A percentile compares a stretch with the other conserved stretches of the same genome.
These are phyloP conservation scores for Metarhizium humberi DNA, from an alignment of 2,329 filamentous ascomycete species.

Conservation along the genomic window DNA sequence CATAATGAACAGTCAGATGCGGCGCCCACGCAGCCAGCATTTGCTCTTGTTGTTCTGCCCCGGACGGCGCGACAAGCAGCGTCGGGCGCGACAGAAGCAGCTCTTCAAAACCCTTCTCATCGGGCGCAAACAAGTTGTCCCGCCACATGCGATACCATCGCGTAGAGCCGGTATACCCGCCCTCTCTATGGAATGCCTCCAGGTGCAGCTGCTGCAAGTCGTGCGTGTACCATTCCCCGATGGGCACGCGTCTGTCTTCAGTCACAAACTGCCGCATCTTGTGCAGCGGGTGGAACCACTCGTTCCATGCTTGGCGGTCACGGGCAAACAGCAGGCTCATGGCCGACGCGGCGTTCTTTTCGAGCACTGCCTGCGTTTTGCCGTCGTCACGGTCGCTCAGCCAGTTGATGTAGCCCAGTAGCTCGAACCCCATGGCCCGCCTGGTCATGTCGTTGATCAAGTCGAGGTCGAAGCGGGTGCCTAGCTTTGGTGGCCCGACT, in stretches of 20 bases:
- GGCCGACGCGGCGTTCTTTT: constrained; percentile 13
- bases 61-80: constrained; percentile 14
- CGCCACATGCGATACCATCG: constrained; percentile 23
- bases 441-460: constrained; percentile 23
- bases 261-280: constrained; percentile 17
- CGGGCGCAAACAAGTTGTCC: constrained; percentile 16
- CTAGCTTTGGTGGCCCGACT: constrained; percentile 19
- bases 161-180: constrained; percentile 20
- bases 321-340: constrained; percentile 21
- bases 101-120: constrained; percentile 14
- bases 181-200: constrained; percentile 10
- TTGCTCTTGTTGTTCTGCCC: constrained; percentile 13
- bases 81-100: constrained; percentile 11
- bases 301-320: constrained; percentile 14
- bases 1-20: constrained; percentile 25
- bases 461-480: constrained; percentile 19
- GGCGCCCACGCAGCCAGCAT: constrained; percentile 17
- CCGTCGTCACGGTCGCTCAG: constrained; percentile 8
- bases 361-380: constrained; percentile 11
- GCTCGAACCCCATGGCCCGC: constrained; percentile 16
- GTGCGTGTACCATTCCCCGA: constrained; percentile 17
- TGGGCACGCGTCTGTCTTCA: constrained; percentile 6
- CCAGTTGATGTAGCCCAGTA: constrained; percentile 23
- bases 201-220: constrained; percentile 15
- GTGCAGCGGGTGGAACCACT: constrained; percentile 17